Conservation (phyloP, 2,329 filamentous ascomycete genomes). For the Trichoderma semiorbis region DNA sequence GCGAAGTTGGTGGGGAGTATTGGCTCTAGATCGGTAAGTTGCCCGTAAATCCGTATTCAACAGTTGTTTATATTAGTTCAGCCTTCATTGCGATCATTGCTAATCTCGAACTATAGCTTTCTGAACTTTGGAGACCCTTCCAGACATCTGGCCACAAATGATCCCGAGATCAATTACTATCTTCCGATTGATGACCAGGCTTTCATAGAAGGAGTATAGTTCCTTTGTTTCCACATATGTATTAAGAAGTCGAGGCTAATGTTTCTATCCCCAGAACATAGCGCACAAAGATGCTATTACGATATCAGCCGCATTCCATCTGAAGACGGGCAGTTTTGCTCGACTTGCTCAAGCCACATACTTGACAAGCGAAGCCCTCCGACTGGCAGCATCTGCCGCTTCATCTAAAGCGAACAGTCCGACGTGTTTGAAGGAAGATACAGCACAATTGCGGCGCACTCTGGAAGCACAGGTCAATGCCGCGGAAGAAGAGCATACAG, state of each 20-base stretch:
- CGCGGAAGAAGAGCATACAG: background rate
- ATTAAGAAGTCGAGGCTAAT: background rate
- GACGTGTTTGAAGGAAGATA: background rate
- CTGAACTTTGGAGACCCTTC: background rate
- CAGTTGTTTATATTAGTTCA: background rate
- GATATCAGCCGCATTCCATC: background rate
- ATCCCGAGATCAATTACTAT: background rate
- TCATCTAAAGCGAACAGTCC: background rate
- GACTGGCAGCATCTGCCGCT: background rate
- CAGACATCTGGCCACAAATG: background rate
- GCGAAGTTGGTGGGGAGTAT: background rate
- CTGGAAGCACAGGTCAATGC: background rate
- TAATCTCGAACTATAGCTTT: background rate
- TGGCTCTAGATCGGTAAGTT: background rate
- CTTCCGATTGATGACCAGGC: background rate
- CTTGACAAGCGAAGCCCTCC: background rate
- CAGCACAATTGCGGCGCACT: background rate
- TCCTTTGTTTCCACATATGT: accelerated
- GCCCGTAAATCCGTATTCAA: accelerated
- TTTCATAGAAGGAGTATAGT: background rate
- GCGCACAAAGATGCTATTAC: background rate
- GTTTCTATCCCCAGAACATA: background rate
- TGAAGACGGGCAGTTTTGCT: background rate
- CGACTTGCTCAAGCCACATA: background rate
- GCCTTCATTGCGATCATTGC: background rate